phyloP scores from a whole-genome alignment of 768 basidiomycete genomes.

The Lentinus brumalis region DNA sequence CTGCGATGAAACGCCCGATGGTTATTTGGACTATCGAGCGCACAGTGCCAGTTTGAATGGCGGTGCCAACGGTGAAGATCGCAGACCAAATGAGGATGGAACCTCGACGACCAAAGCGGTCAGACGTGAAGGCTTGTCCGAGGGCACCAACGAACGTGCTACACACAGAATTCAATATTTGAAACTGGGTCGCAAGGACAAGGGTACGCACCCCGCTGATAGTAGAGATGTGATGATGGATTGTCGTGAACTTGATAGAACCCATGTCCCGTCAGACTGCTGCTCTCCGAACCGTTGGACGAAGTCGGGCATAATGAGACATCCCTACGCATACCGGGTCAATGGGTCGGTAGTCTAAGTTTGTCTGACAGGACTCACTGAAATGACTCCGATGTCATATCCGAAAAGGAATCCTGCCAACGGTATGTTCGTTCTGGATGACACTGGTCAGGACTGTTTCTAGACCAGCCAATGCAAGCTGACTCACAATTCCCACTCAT shows the following conservation, averaged over 20 bases:
- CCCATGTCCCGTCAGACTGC: slow-evolving; percentile 45
- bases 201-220: slow-evolving; percentile 61
- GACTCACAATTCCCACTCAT: slow-evolving; percentile 2
- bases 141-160: slow-evolving; percentile 51
- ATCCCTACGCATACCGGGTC: slow-evolving; percentile 48
- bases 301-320: slow-evolving; percentile 80
- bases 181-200: slow-evolving; percentile 39
- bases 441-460: neutral
- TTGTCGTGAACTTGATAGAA: slow-evolving; percentile 64
- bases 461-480: neutral
- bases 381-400: slow-evolving; percentile 79
- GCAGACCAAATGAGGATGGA: slow-evolving; percentile 77
- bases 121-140: slow-evolving; percentile 73
- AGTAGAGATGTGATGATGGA: slow-evolving; percentile 79
- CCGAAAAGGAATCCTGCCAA: slow-evolving; percentile 64
- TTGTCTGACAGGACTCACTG: slow-evolving; percentile 40
- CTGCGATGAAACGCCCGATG: slow-evolving; percentile 74
- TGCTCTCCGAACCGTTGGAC: slow-evolving; percentile 65
- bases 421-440: neutral
- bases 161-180: slow-evolving; percentile 42
- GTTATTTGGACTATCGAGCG: slow-evolving; percentile 66
- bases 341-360: neutral
- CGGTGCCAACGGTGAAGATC: slow-evolving; percentile 70
- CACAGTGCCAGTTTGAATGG: slow-evolving; percentile 67
- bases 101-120: slow-evolving; percentile 68